Percentiles rank a stretch among this genome's conserved stretches.
phyloP scores from a whole-genome alignment of 1,139 yeast genomes.

The Geotrichum fermentans region DNA sequence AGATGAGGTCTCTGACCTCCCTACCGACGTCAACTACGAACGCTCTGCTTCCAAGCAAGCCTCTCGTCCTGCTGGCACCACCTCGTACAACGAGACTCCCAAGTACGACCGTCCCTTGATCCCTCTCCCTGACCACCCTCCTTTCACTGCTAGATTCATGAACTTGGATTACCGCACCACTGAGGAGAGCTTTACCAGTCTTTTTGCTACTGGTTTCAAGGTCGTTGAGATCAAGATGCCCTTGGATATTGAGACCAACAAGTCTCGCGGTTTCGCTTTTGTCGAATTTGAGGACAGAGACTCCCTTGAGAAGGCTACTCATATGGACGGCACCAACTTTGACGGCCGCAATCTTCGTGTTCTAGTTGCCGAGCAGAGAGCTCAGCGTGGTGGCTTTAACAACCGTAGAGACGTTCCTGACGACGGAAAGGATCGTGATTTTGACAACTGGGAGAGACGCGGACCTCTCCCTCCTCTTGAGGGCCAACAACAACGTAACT shows the following conservation, averaged over 20 bases:
- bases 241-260: slow-evolving; percentile 53
- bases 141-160: slow-evolving; percentile 81
- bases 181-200: slow-evolving; percentile 61
- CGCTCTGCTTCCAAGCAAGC: slow-evolving; percentile 7
- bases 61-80: background rate
- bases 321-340: slow-evolving; percentile 57
- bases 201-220: slow-evolving; percentile 54
- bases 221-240: slow-evolving; percentile 60
- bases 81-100: slow-evolving; percentile 5
- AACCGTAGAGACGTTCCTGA: slow-evolving; percentile 23
- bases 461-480: slow-evolving; percentile 31
- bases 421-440: slow-evolving; percentile 30
- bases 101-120: slow-evolving; percentile 42
- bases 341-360: slow-evolving; percentile 77
- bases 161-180: slow-evolving; percentile 80
- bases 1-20: slow-evolving; percentile 21
- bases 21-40: slow-evolving; percentile 16
- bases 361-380: slow-evolving; percentile 62
- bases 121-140: slow-evolving; percentile 88
- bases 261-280: slow-evolving; percentile 82
- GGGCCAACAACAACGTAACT: slow-evolving; percentile 18
- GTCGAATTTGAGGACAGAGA: slow-evolving; percentile 68
- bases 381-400: slow-evolving; percentile 28
- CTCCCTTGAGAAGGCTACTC: slow-evolving; percentile 64
- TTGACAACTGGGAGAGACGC: slow-evolving; percentile 33